phyloP scores from a whole-genome alignment of 345 rosid genomes.

The Brassica nigra region DNA sequence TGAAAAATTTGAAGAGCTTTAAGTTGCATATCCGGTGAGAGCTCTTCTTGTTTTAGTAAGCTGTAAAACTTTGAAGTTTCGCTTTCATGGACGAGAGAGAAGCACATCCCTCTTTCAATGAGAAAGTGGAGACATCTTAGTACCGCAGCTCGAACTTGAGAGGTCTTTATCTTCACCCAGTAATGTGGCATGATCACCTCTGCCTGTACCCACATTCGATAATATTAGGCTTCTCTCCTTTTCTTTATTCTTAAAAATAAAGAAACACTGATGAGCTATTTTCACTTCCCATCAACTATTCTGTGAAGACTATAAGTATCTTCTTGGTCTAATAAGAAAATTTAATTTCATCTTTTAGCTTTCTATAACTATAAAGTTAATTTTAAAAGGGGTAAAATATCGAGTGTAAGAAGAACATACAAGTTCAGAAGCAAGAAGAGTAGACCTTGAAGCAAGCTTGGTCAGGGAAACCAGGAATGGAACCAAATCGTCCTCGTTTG shows the following conservation, averaged over 20 bases:
- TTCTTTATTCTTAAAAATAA: too few relatives aligned
- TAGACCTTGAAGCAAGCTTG: slow-evolving; percentile 63
- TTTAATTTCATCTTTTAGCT: neutral
- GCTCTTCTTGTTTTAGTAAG: slow-evolving; percentile 47
- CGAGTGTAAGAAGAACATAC: slow-evolving; percentile 37
- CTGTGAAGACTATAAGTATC: neutral
- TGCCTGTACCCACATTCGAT: slow-evolving; percentile 53
- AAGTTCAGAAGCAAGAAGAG: slow-evolving; percentile 66
- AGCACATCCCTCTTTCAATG: slow-evolving; percentile 48
- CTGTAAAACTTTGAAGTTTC: slow-evolving; percentile 42
- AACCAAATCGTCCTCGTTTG: slow-evolving; percentile 54
- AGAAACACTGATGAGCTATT: neutral
- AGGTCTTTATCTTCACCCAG: slow-evolving; percentile 48
- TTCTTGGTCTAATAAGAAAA: neutral
- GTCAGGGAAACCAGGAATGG: slow-evolving; percentile 69
- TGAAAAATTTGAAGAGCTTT: slow-evolving; percentile 64
- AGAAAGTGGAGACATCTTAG: slow-evolving; percentile 66
- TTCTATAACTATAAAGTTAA: neutral
- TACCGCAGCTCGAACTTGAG: slow-evolving; percentile 51
- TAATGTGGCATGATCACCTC: slow-evolving; percentile 52
- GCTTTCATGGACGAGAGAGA: slow-evolving; percentile 38
- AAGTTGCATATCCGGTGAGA: slow-evolving; percentile 56
- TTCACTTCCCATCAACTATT: neutral
- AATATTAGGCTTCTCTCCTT: neutral
- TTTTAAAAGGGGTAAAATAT: neutral